A percentile compares a stretch with the other conserved stretches of the same genome.
Conservation (phyloP, 768 basidiomycete genomes). For the Lentinula boryana region DNA sequence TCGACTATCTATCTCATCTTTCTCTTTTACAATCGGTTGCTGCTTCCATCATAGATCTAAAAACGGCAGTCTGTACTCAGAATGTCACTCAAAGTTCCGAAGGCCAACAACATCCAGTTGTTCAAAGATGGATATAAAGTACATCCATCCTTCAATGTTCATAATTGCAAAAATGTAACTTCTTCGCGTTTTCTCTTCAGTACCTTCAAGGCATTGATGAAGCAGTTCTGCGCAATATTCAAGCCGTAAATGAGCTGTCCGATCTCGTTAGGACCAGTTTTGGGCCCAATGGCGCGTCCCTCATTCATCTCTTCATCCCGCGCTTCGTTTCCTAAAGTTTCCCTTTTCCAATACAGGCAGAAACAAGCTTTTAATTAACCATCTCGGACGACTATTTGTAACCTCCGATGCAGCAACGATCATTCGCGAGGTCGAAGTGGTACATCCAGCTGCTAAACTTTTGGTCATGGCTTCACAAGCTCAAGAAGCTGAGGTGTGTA, state of each 20-base stretch:
- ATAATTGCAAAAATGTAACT: background rate
- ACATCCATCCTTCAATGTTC: conserved; percentile 9
- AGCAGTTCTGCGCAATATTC: conserved; percentile 93
- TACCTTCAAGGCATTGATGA: conserved; percentile 91
- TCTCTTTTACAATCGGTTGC: background rate
- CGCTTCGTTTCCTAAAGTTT: background rate
- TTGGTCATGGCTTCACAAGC: conserved; percentile 98
- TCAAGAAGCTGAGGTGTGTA: conserved; percentile 84
- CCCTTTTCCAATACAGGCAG: conserved; percentile 48
- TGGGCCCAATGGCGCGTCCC: conserved; percentile 82
- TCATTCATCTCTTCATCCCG: background rate
- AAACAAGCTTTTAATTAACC: conserved; percentile 98
- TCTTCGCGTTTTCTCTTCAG: conserved; percentile 22
- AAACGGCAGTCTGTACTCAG: background rate
- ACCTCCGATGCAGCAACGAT: conserved; percentile 99
- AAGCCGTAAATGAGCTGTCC: conserved; percentile 91
- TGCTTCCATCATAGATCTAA: background rate
- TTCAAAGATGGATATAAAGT: conserved; percentile 99
- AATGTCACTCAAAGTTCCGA: conserved; percentile 95
- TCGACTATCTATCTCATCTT: background rate
- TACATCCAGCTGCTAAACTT: conserved; percentile 98
- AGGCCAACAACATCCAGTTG: conserved; percentile 79
- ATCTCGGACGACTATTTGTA: conserved; percentile 91
- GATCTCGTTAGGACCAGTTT: conserved; percentile 96
- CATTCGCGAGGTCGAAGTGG: conserved; percentile 95